Evolutionary conservation across 306 rosid genomes (phyloP), one percentile per base, ranked within the genome.

Genomic region (Chamaecrista fasciculata): DNA sequence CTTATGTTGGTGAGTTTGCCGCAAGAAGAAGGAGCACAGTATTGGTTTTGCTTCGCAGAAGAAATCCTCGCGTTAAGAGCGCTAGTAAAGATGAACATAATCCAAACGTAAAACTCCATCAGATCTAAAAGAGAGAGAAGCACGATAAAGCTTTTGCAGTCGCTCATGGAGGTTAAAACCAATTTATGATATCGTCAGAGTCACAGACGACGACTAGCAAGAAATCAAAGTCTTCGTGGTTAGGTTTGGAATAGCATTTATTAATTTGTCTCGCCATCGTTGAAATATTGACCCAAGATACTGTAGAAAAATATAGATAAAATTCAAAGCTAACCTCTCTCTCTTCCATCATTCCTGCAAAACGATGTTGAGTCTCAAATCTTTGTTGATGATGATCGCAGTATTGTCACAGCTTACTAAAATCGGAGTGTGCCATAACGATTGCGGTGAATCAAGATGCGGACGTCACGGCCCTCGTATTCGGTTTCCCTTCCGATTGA

Each of bases 401-500:
- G 10, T 4, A 4, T 33, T 15, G 18, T 20, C 20, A 36, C 10
- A 28, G 15, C 63, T 53, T 11, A 3, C 2, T 2, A 39, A 9
- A 36, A 42, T 2, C 1, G 62, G 68, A 19, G 25, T 9, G 33
- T 19, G 53, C 44, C 52, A 19, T 36, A 60, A 44, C 19, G 68
- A 16, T 3, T 71, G 42, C 28, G 2, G 8, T 2, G 77, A 70
- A 46, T 43, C 52, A 26, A 69, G 70, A 24, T 76, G 79, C 18
- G 71, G 74, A 28, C 43, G 2, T 24, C 12, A 69, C 3, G 79
- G 77, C 50, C 81, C 72, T 0, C 60, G 10, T 0, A 40, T 76
- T 20, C 65, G 60, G 33, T 78, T 86, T 55, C 90, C 87, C 4
- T 86, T 82, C 68, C 68, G 76, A 21, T 62, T 62, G 0, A 72